Percentiles rank a stretch among this genome's conserved stretches.
These are phyloP conservation scores for Alternaria triticina DNA, from an alignment of 2,329 filamentous ascomycete genomes.

Conservation along the genomic window DNA sequence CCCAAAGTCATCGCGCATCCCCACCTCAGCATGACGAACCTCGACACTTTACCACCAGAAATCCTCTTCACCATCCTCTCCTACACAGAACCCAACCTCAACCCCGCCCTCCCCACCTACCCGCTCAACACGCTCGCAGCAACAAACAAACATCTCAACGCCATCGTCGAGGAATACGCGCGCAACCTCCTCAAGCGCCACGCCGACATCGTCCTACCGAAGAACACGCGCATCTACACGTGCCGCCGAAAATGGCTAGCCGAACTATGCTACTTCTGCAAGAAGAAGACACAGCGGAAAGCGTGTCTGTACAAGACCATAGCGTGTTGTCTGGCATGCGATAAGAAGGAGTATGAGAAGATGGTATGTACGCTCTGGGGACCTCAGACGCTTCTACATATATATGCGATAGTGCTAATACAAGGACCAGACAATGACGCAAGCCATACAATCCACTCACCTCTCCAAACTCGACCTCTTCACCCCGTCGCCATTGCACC, in stretches of 20 bases:
- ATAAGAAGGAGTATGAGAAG: constrained; percentile 33
- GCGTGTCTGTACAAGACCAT: constrained; percentile 31
- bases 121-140: constrained; percentile 34
- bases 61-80: constrained; percentile 38
- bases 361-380: constrained; percentile 22
- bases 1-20: background rate
- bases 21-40: constrained; percentile 14
- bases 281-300: constrained; percentile 26
- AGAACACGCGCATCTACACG: constrained; percentile 17
- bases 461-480: constrained; percentile 44
- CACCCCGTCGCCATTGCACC: constrained; percentile 38
- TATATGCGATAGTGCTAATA: background rate
- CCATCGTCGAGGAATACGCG: constrained; percentile 38
- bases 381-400: accelerated
- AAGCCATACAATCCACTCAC: constrained; percentile 22
- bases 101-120: constrained; percentile 7
- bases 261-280: constrained; percentile 37
- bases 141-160: constrained; percentile 30
- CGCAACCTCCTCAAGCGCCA: constrained; percentile 34
- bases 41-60: constrained; percentile 36
- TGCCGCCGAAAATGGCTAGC: constrained; percentile 35
- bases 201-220: constrained; percentile 23
- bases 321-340: constrained; percentile 38
- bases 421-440: constrained; percentile 38
- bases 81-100: constrained; percentile 19